A percentile compares a stretch with the other conserved stretches of the same genome.
Conservation (phyloP, 1,284 basidiomycete genomes). For the Fomitopsis betulina region DNA sequence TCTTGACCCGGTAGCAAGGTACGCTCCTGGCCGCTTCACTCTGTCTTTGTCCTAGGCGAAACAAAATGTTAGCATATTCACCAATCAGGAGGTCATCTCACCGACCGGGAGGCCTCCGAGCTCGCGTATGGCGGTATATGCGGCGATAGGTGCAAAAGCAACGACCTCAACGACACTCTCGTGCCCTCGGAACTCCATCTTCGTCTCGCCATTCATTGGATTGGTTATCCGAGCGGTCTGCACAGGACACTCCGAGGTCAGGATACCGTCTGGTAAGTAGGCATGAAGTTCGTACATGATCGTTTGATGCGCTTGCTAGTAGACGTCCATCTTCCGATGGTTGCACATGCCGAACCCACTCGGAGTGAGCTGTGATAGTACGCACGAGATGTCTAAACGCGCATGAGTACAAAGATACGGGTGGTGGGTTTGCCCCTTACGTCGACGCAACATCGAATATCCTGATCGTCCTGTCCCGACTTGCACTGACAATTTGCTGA, state of each 20-base stretch:
- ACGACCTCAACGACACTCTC: conserved; percentile 73
- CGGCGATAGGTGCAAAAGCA: conserved; percentile 54
- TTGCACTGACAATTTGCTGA: conserved; percentile 63
- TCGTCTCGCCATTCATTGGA: conserved; percentile 53
- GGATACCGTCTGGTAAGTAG: not conserved
- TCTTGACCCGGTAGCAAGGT: conserved; percentile 62
- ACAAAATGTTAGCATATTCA: not conserved
- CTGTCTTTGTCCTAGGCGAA: conserved; percentile 15
- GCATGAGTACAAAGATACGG: not conserved
- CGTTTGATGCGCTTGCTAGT: conserved; percentile 63
- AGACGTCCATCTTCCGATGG: conserved; percentile 59
- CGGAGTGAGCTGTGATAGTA: conserved; percentile 56
- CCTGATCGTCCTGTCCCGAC: conserved; percentile 67
- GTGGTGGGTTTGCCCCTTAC: conserved; percentile 30
- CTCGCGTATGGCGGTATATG: conserved; percentile 48
- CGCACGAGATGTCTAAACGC: conserved; percentile 50
- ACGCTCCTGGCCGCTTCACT: conserved; percentile 36
- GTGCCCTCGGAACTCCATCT: conserved; percentile 68
- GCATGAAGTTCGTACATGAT: conserved; percentile 42
- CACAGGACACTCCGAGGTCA: not conserved
- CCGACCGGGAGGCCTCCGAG: conserved; percentile 24
- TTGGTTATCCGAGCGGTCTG: conserved; percentile 70
- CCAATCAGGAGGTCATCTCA: not conserved
- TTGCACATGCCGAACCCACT: conserved; percentile 65
- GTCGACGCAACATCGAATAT: conserved; percentile 73